Evolutionary conservation across 179 eudicot species (phyloP), one percentile per base, ranked within the genome.

Genomic region (Corrigiola litoralis): DNA sequence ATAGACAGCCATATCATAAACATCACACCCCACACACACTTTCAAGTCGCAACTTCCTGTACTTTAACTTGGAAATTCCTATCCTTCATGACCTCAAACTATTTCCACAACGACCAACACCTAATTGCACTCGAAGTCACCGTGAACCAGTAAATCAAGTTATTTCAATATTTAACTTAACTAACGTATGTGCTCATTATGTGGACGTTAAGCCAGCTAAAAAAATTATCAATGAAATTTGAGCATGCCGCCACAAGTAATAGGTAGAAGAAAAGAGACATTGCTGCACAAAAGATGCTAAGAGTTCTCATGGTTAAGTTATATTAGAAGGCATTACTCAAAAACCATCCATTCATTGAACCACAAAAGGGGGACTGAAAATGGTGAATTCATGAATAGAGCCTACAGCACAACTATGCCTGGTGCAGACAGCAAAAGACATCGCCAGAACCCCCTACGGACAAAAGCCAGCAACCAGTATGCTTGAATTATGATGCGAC

Each of bases 381-480:
- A 42, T 20, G 70, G 47, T 27, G 62, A 58, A 41, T 69, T 52
- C 74, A 74, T 51, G 29, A 48, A 69, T 41, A 58, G 55, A 31
- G 66, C 65, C 50, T 46, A 34, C 20, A 62, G 24, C 25, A 46
- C 65, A 49, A 54, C 77, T 28, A 38, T 5, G 50, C 70, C 48
- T 10, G 16, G 8, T 6, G 16, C 58, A 49, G 38, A 41, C 38
- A 48, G 49, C 33, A 17, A 53, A 29, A 55, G 29, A 11, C 62
- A 73, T 37, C 66, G 27, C 53, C 63, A 50, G 42, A 65, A 70
- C 55, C 71, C 74, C 31, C n/a, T n/a, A n/a, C n/a, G n/a, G n/a
- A n/a, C n/a, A n/a, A n/a, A n/a, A n/a, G 61, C 58, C 59, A 37
- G 18, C 56, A 57, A 54, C 59, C 63, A 28, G 23, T 51, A 44